Evolutionary conservation across 768 basidiomycete genomes (phyloP).

Genomic region (Amanita molliuscula): DNA sequence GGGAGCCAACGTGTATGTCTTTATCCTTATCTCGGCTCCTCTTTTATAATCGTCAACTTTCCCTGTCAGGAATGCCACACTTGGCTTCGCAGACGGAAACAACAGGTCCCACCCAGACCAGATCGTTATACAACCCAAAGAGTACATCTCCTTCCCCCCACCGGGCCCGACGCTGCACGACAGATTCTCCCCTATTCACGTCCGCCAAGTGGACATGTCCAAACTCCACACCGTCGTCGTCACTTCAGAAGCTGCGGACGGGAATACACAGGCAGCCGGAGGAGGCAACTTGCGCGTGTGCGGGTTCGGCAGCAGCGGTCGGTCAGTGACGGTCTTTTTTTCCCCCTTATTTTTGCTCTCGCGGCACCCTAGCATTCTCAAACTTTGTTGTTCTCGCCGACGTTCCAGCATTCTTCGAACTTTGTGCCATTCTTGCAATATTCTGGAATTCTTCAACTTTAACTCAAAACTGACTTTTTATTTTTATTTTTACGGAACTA

Average conservation of each 20-base stretch:
- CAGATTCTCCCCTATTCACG: constrained; percentile 53
- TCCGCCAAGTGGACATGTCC: constrained; percentile 69
- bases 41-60: neutral
- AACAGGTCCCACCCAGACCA: constrained; percentile 77
- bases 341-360: neutral
- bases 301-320: constrained; percentile 83
- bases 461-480: too few species aligned
- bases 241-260: constrained; percentile 10
- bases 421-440: too few species aligned
- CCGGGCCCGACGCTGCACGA: constrained; percentile 20
- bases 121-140: constrained; percentile 38
- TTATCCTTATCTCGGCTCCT: neutral
- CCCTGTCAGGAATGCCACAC: constrained; percentile 60
- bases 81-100: constrained; percentile 75
- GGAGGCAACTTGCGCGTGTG: constrained; percentile 63
- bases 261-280: constrained; percentile 9
- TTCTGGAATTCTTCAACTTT: too few species aligned
- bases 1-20: constrained; percentile 66
- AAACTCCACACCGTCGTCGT: constrained; percentile 63
- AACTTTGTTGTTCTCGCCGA: neutral
- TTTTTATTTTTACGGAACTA: constrained; percentile 13
- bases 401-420: too few species aligned
- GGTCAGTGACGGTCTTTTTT: constrained; percentile 31
- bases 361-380: neutral
- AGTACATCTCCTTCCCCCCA: neutral